Conservation (phyloP, 2,329 filamentous ascomycete genomes). For the Plectosphaerella cucumerina region DNA sequence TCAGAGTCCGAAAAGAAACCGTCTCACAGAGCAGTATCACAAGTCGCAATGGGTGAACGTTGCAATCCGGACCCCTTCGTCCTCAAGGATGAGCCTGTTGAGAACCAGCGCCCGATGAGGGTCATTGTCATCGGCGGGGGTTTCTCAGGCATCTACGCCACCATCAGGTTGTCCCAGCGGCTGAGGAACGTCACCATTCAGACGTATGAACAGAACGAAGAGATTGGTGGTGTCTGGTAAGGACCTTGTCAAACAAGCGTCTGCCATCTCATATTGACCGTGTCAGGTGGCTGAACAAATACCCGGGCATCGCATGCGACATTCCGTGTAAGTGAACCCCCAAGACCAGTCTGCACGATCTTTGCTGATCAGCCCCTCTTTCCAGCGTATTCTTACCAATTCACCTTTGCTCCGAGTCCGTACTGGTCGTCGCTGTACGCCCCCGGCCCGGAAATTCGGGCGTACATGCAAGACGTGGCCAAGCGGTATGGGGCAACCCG, state of each 20-base stretch:
- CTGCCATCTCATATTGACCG: too few species aligned
- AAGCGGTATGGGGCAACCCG: slow-evolving; percentile 3
- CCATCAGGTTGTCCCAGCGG: not conserved
- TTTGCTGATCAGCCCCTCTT: not conserved
- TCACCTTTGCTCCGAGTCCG: slow-evolving; percentile 3
- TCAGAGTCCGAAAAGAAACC: too few species aligned
- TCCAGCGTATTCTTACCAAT: slow-evolving; percentile 1
- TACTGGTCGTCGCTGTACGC: slow-evolving; percentile 4
- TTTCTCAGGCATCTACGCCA: slow-evolving; percentile 7
- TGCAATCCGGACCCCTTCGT: not conserved
- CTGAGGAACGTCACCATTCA: not conserved
- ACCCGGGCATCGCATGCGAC: not conserved
- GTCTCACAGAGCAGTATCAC: too few species aligned
- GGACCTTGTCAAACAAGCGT: not conserved
- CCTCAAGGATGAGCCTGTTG: not conserved
- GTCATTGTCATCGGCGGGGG: slow-evolving; percentile 11
- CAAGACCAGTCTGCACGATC: not conserved
- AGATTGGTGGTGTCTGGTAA: not conserved
- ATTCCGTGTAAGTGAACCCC: not conserved
- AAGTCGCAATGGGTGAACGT: not conserved
- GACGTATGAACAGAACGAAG: not conserved
- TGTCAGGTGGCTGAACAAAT: not conserved
- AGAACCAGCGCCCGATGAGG: slow-evolving; percentile 4
- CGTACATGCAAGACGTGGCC: slow-evolving; percentile 4
- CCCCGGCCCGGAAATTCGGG: slow-evolving; percentile 3